A percentile compares a stretch with the other conserved stretches of the same genome.
These are phyloP conservation scores for Colletotrichum musae DNA, from an alignment of 2,329 filamentous ascomycete genomes.

Conservation along the genomic window DNA sequence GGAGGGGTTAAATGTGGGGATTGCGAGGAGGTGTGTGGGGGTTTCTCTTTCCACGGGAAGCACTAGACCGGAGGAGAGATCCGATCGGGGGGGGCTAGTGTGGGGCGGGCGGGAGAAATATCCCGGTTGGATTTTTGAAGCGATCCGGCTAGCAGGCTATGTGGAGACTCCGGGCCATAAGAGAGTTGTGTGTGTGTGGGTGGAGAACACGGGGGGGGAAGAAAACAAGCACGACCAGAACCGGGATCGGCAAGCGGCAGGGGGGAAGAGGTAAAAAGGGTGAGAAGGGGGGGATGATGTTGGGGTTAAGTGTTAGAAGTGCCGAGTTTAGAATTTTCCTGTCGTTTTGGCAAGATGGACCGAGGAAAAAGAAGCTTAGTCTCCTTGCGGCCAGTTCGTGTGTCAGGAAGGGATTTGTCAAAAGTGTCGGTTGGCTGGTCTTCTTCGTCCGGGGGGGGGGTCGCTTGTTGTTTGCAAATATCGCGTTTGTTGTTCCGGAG, in stretches of 20 bases:
- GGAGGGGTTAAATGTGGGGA: not conserved
- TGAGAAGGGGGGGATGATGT: not conserved
- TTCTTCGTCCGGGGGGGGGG: not conserved
- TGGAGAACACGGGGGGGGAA: not conserved
- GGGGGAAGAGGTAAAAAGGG: not conserved
- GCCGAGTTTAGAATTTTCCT: not conserved
- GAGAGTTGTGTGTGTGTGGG: not conserved
- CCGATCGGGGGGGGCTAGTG: conserved; percentile 10
- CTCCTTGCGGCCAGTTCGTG: conserved; percentile 21
- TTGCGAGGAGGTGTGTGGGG: conserved; percentile 3
- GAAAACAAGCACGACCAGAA: not conserved
- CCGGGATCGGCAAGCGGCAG: conserved; percentile 8
- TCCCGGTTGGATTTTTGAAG: conserved; percentile 1
- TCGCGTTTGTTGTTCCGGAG: conserved; percentile 6
- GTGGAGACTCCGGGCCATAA: conserved; percentile 36
- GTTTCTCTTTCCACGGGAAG: not conserved
- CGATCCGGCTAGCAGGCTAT: conserved; percentile 22
- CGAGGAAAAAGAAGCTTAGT: conserved; percentile 29
- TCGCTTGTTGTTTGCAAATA: conserved; percentile 12
- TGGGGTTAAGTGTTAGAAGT: not conserved
- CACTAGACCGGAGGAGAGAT: conserved; percentile 6
- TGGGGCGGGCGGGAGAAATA: not conserved
- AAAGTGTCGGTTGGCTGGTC: not conserved
- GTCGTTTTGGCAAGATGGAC: not conserved
- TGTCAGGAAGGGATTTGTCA: conserved; percentile 28